Conservation (phyloP, 768 basidiomycete genomes). For the Peribolospora kevripleyi region DNA sequence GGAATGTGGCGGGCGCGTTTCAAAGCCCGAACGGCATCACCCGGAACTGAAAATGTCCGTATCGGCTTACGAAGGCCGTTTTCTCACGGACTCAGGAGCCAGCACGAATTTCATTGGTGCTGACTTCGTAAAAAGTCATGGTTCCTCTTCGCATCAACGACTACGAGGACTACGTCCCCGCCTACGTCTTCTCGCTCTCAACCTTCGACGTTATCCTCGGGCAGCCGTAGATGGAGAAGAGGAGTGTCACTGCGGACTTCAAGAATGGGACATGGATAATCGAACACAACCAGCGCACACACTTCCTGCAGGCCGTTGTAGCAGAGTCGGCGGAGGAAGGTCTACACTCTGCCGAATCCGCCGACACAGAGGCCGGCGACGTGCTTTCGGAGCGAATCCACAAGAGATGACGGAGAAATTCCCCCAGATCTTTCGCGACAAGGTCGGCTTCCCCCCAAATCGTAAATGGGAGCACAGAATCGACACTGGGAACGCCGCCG, state of each 20-base stretch:
- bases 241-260: slow-evolving; percentile 24
- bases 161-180: slow-evolving; percentile 19
- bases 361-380: too few relatives aligned
- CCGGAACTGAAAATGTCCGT: slow-evolving; percentile 23
- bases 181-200: slow-evolving; percentile 19
- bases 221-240: slow-evolving; percentile 23
- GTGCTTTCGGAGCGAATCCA: slow-evolving; percentile 6
- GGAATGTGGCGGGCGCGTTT: slow-evolving; percentile 22
- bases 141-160: slow-evolving; percentile 12
- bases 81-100: slow-evolving; percentile 25
- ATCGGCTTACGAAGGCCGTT: slow-evolving; percentile 23
- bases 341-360: too few relatives aligned
- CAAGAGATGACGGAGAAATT: slow-evolving; percentile 17
- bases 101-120: slow-evolving; percentile 18
- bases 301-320: too few relatives aligned
- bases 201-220: slow-evolving; percentile 22
- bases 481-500: too few relatives aligned
- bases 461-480: too few relatives aligned
- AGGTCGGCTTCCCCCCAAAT: slow-evolving; percentile 15
- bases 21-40: slow-evolving; percentile 19
- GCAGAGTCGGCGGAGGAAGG: too few relatives aligned
- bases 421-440: slow-evolving; percentile 20
- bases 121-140: not conserved
- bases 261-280: slow-evolving; percentile 8
- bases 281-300: too few relatives aligned